Evolutionary conservation across 805 yeast species (phyloP), one percentile per base, ranked within the genome.

Genomic region (Candida oleophila): DNA sequence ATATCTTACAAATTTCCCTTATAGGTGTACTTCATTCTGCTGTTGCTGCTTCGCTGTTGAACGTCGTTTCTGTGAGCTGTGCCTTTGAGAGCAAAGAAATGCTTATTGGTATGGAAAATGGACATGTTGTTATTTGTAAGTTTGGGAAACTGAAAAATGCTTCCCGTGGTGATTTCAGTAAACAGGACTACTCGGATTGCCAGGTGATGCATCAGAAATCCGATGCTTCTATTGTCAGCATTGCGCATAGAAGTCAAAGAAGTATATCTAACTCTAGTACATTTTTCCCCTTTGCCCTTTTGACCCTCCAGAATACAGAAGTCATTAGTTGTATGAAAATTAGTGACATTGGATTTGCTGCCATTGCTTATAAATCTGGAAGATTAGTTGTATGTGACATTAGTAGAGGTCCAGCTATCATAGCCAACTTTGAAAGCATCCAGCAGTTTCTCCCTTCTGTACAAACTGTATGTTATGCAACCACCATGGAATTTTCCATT

Each of bases 321-420:
- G n/a, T n/a, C n/a, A n/a, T 87, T 8, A 71, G 91, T 0, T 78
- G 87, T 1, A 50, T 91, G 42, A 74, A 77, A 45, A 78, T 87
- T 62, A 83, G 91, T 49, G 78, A 85, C 51, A 73, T 89, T 42
- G 97, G 97, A 0, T 91, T 94, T 68, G 87, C 86, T 7, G 94
- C 87, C 0, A 71, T 88, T 37, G 96, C 87, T 0, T 89, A 86
- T 61, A 77, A 76, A 40, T 76, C 83, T 12, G 97, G 98, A n/a
- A 74, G 81, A 32, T 50, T 92, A 15, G 65, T 85, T 2, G 82
- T 92, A 0, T 68, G 91, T 48, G 97, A 92, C 65, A 59, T 69
- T 19, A 73, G 87, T 46, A 74, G 97, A 48, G 87, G 87, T 1
- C 91, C 91, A 0, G 89, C 88, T 0, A 65, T 83, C 4, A 83